Evolutionary conservation across 306 rosid genomes (phyloP), one percentile per base, ranked within the genome.

Genomic region (Astragalus membranaceus): DNA sequence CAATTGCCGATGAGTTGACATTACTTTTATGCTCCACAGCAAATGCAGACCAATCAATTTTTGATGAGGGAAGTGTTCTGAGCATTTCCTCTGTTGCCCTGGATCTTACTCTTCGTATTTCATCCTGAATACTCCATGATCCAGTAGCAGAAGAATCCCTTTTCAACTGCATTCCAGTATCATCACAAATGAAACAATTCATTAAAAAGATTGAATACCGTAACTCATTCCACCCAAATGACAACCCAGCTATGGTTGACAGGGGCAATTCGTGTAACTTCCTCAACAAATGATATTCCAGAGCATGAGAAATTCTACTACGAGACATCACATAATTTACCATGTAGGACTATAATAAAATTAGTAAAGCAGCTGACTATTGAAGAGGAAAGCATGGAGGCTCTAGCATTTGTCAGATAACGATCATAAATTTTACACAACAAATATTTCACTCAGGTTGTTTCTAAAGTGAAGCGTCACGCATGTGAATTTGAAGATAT

Each of bases 61-160:
- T 88, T 5, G 88, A 64, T 69, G 99, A 94, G 55, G 97, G 91
- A 69, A 78, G 78, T 58, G 85, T 79, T 79, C 86, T 85, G 15
- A 95, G 86, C 96, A 95, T 82, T 78, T 95, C 95, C 79, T 95
- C 96, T 8, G 99, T 85, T 79, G 99, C 99, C 84, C 86, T 95
- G 8, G 87, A 83, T 52, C 99, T 87, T 54, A 95, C 96, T 72
- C 87, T 92, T 73, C 94, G 88, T 77, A 95, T 70, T 86, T 95
- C 99, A 75, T 95, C 99, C 77, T 89, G 89, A 78, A 95, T 95
- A 75, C 95, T 95, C 99, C 99, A 95, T 42, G 96, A 83, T 43
- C 95, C 97, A 60, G 84, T 78, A 70, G 87, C 81, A 5, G 86
- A 73, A 67, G 88, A 71, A 57, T 83, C 92, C 82, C 85, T 82